Percentiles rank a stretch among this genome's conserved stretches.
phyloP scores from a whole-genome alignment of 2,329 filamentous ascomycete genomes.

The Simplicillium sp. region DNA sequence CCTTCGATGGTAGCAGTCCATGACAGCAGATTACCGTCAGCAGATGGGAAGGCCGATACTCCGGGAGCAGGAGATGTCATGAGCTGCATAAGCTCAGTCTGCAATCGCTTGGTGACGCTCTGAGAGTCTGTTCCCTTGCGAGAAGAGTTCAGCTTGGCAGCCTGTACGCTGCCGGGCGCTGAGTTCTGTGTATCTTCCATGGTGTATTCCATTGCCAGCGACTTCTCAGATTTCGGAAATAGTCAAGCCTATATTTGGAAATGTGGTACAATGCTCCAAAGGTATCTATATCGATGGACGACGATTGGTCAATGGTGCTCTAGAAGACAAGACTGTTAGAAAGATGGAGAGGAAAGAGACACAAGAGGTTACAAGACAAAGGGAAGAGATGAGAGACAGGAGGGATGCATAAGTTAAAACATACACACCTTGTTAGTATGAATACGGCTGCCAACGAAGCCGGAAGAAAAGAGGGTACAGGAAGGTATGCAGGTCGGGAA shows the following conservation, averaged over 20 bases:
- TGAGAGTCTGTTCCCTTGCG: slow-evolving; percentile 56
- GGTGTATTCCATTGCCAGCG: slow-evolving; percentile 28
- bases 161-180: slow-evolving; percentile 50
- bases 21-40: slow-evolving; percentile 78
- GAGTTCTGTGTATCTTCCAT: slow-evolving; percentile 56
- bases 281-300: too few species aligned
- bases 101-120: slow-evolving; percentile 74
- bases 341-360: too few species aligned
- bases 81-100: slow-evolving; percentile 95
- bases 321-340: background rate
- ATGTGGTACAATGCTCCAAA: background rate
- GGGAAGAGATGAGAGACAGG: too few species aligned
- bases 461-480: too few species aligned
- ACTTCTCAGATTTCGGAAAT: background rate
- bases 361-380: too few species aligned
- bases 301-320: background rate
- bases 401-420: too few species aligned
- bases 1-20: slow-evolving; percentile 95
- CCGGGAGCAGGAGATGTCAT: slow-evolving; percentile 94
- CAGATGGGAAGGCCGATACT: slow-evolving; percentile 87
- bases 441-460: too few species aligned
- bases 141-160: slow-evolving; percentile 49
- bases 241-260: background rate
- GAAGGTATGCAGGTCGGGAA: too few species aligned
- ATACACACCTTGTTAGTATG: too few species aligned